These are phyloP conservation scores for Mycena rosella DNA, from an alignment of 768 basidiomycete species.

Conservation along the genomic window DNA sequence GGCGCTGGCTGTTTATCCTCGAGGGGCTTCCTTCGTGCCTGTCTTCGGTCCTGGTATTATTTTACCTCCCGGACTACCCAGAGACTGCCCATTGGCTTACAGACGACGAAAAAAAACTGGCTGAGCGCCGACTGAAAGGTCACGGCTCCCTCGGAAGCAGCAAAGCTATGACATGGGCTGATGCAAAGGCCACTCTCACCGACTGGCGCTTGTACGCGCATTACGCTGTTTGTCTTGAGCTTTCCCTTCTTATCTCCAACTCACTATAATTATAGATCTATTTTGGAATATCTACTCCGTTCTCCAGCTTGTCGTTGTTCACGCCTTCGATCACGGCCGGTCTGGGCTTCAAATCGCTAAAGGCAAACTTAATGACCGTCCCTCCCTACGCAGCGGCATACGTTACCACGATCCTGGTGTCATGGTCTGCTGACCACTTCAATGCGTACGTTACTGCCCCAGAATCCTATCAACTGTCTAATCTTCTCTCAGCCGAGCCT, in stretches of 20 bases:
- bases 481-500: constrained; percentile 27
- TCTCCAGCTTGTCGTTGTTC: constrained; percentile 61
- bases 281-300: constrained; percentile 58
- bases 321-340: constrained; percentile 67
- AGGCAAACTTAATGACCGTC: constrained; percentile 63
- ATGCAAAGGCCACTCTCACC: constrained; percentile 49
- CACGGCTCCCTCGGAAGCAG: constrained; percentile 45
- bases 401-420: constrained; percentile 40
- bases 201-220: constrained; percentile 55
- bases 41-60: constrained; percentile 46
- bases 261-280: constrained; percentile 38
- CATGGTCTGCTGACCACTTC: constrained; percentile 41
- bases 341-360: constrained; percentile 57
- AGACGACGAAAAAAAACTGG: constrained; percentile 55
- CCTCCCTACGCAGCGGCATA: constrained; percentile 54
- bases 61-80: constrained; percentile 63
- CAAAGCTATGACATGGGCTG: constrained; percentile 50
- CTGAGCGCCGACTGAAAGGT: constrained; percentile 40
- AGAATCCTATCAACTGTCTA: background rate
- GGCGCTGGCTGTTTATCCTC: constrained; percentile 45
- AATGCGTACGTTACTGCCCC: constrained; percentile 30
- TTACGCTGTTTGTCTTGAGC: constrained; percentile 45
- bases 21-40: constrained; percentile 62
- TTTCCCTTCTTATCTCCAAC: background rate
- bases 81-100: constrained; percentile 61